phyloP scores from a whole-genome alignment of 2,329 filamentous ascomycete genomes.

The Aspergillus viridinutans region DNA sequence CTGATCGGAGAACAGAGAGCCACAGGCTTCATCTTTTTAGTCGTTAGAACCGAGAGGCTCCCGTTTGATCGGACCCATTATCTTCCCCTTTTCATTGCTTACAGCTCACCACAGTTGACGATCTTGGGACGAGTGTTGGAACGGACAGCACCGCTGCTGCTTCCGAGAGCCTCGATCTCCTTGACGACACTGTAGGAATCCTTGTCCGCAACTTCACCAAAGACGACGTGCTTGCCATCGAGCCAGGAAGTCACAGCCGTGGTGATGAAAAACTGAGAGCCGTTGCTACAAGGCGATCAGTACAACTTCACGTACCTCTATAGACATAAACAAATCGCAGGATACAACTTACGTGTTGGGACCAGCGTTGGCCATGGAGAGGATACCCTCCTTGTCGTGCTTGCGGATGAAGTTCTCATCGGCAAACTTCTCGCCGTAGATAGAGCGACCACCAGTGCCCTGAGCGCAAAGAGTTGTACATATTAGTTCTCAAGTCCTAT shows the following conservation, averaged over 20 bases:
- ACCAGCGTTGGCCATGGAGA: conserved; percentile 95
- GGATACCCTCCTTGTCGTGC: conserved; percentile 71
- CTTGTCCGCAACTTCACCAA: conserved; percentile 58
- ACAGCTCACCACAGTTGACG: conserved; percentile 45
- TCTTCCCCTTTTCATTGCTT: conserved; percentile 23
- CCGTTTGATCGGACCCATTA: conserved; percentile 5
- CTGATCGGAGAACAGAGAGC: conserved; percentile 10
- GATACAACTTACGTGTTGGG: conserved; percentile 69
- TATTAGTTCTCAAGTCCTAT: conserved; percentile 8
- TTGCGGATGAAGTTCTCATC: conserved; percentile 84
- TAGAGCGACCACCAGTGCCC: conserved; percentile 89
- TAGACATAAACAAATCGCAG: background rate
- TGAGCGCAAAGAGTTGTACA: conserved; percentile 32
- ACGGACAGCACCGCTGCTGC: conserved; percentile 49
- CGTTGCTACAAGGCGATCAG: conserved; percentile 47
- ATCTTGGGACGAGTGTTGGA: conserved; percentile 55
- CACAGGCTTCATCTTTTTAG: conserved; percentile 6
- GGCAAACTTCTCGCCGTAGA: conserved; percentile 90
- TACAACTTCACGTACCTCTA: background rate
- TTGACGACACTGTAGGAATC: conserved; percentile 53
- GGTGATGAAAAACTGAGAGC: conserved; percentile 71
- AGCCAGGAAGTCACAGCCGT: conserved; percentile 64
- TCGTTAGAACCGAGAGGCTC: background rate
- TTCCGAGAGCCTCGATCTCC: conserved; percentile 58
- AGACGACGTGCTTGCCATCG: conserved; percentile 67